A percentile compares a stretch with the other conserved stretches of the same genome.
Conservation (phyloP, 345 rosid genomes). For the Orychophragmus violaceus region DNA sequence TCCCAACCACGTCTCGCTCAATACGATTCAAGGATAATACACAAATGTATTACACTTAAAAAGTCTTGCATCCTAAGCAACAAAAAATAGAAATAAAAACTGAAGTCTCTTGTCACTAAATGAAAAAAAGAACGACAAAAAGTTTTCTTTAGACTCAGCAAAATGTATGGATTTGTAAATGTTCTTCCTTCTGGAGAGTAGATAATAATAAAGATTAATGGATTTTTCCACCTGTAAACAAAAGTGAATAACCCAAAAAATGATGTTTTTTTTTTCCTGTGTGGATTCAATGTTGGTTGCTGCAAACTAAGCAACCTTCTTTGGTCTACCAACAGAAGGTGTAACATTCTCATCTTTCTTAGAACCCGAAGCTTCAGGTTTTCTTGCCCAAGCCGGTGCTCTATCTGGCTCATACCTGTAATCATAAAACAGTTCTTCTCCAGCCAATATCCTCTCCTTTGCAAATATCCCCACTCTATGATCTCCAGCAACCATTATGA, state of each 20-base stretch:
- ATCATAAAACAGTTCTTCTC: conserved; percentile 93
- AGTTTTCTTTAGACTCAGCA: conserved; percentile 8
- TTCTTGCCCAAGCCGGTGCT: conserved; percentile 99
- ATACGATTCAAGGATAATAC: too few species aligned
- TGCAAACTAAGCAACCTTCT: conserved; percentile 72
- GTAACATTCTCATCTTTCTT: conserved; percentile 68
- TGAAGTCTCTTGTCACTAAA: conserved; percentile 7
- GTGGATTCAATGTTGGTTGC: neutral
- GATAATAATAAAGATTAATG: conserved; percentile 2
- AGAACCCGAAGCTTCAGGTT: conserved; percentile 83
- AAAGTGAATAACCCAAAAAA: too few species aligned
- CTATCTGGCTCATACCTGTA: conserved; percentile 95
- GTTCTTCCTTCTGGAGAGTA: neutral
- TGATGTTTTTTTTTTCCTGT: neutral
- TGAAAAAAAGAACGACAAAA: too few species aligned
- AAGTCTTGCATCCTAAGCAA: too few species aligned
- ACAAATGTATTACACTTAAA: too few species aligned
- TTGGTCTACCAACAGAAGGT: conserved; percentile 83
- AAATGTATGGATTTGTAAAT: neutral
- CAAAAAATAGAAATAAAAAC: too few species aligned
- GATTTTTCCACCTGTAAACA: too few species aligned
- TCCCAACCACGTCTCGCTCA: too few species aligned
- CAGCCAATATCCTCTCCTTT: conserved; percentile 77
- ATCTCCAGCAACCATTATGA: conserved; percentile 95
- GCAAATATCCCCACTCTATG: conserved; percentile 96